A percentile compares a stretch with the other conserved stretches of the same genome.
Evolutionary conservation across 177 flowering plant genomes (phyloP).

Genomic region (Telopea speciosissima): DNA sequence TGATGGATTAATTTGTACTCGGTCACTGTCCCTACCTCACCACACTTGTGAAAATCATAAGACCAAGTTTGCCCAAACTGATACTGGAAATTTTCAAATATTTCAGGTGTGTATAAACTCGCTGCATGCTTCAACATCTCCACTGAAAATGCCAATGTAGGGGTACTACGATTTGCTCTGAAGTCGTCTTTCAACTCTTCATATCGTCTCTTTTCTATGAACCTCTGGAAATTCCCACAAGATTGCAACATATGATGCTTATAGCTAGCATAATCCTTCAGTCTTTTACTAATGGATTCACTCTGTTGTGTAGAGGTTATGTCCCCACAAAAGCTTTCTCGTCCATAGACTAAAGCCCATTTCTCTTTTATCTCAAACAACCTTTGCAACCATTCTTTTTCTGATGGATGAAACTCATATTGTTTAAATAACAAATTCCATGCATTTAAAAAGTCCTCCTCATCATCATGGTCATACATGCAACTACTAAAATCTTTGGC

Average conservation of each 20-base stretch:
- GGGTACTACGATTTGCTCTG: neutral
- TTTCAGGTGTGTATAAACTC: neutral
- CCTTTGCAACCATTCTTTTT: constrained; percentile 2
- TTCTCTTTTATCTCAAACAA: neutral
- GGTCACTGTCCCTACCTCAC: neutral
- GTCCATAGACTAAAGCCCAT: constrained; percentile 8
- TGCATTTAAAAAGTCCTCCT: neutral
- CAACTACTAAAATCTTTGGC: constrained; percentile 3
- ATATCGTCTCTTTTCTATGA: neutral
- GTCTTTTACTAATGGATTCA: neutral
- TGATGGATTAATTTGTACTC: neutral
- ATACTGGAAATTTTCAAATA: neutral
- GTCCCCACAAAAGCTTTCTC: neutral
- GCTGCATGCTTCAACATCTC: constrained; percentile 5
- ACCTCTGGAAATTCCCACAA: neutral
- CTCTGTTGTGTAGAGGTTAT: neutral
- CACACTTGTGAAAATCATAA: neutral
- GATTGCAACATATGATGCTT: neutral
- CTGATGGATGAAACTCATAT: neutral
- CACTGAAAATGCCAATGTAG: neutral
- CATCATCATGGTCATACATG: constrained; percentile 4
- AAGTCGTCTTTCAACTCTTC: constrained; percentile 7
- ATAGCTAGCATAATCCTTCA: neutral
- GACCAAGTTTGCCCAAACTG: neutral
- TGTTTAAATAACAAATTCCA: neutral